Base-by-base conservation (phyloP, 2,329 filamentous ascomycete genomes). In the Cladosporium colombiae region DNA sequence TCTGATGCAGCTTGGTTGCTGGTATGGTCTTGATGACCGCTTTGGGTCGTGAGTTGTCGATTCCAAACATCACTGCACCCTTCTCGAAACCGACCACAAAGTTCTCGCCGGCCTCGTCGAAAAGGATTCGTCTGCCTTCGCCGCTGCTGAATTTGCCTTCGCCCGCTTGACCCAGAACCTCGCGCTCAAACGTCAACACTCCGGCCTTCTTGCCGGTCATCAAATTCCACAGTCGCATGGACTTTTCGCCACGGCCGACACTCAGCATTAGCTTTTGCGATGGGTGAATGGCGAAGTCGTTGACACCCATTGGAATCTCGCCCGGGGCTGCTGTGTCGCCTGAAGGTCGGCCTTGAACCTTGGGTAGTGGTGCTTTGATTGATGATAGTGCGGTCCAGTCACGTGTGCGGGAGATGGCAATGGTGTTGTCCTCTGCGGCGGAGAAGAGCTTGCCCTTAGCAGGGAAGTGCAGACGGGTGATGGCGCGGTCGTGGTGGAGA, bases 261-360 rank as follows among this genome's bases (percentile, higher is more conserved):
- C 88, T 96, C 67, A 99, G 88, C 91, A 98, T 97, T 60, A 99
- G 83, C 81, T 97, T 98, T 86, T 96, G 92, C 77, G 91, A 96
- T 0, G 95, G 94, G 77, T 99, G 95, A 29, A 99, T 90, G 2
- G 94, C 92, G 77, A 99, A 96, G 77, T 93, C 91, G 77, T 97
- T 98, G 71, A 98, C 88, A 21, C 95, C 95, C n/a, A 89, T 87
- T 0, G 93, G 93, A 29, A 90, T 87, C 57, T 88, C 91, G 21
- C 92, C 93, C 13, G 89, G 86, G 2, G 90, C 89, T 8, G 93
- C 92, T 21, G 94, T 98, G 77, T 97, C 94, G 66, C 94, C 94
- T 71, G 89, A 94, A 11, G 94, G 93, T 69, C 93, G 85, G 33
- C 92, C 92, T 68, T 87, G 82, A 2, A 88, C 83, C 78, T 93